Base-by-base conservation (phyloP, 345 rosid species). In the Adansonia digitata region DNA sequence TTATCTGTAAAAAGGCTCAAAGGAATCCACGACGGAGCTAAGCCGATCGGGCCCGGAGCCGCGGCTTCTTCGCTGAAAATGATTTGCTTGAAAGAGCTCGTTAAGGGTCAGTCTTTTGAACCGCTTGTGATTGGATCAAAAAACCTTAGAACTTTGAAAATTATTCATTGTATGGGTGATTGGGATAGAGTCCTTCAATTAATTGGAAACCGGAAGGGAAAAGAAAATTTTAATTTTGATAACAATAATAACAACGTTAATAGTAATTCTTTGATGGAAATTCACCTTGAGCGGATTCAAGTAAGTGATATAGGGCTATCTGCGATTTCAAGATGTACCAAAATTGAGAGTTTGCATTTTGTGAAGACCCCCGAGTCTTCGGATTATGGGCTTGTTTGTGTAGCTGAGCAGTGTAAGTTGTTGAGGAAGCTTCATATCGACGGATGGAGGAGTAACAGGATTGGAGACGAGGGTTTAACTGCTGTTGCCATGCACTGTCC, bases 351-450 rank as follows among this genome's bases (percentile, higher is more conserved):
- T 22, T 78, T 94, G 81, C 94, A 86, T 73, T 78, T 94, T n/a
- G 89, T 90, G 62, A 92, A 91, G 80, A 85, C 90, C 3, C 93
- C 89, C 0, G 97, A 94, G 42, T 94, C 95, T 75, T 85, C 97
- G 4, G 86, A 94, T 84, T 79, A 26, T 2, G 98, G 98, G 76
- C 82, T 94, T 42, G 72, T 72, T 75, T 46, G 59, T 43, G 85
- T 94, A 1, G 98, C 92, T 7, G 87, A 87, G 87, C 82, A 86
- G 68, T 94, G 98, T 76, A 88, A 72, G 82, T 66, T 75, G 37
- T 70, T 94, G 52, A 91, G 89, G 85, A 94, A 94, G 84, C 94
- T 94, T 71, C 97, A 90, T 72, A 81, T 94, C 35, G 96, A 94
- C 77, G 98, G 97, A 75, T 90, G 91, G 94, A 91, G 92, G 59